Evolutionary conservation across 495 filamentous ascomycete species (phyloP).

Genomic region (Schizothecium vesticola): DNA sequence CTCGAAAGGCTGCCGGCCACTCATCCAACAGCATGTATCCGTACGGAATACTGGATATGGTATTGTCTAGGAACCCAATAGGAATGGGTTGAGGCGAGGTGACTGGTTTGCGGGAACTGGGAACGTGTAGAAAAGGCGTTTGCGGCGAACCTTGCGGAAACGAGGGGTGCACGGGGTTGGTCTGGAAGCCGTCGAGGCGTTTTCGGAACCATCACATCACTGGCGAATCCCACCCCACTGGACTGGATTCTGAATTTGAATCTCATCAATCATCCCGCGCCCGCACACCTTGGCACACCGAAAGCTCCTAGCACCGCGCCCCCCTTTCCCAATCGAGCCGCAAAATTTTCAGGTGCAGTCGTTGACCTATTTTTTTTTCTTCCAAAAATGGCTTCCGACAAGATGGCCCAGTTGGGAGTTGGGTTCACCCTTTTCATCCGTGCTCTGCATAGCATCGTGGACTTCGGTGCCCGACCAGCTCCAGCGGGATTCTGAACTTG

Average conservation of each 20-base stretch:
- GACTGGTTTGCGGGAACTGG: background rate
- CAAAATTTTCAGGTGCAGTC: background rate
- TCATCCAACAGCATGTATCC: background rate
- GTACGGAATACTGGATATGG: background rate
- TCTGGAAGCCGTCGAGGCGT: background rate
- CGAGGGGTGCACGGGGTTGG: background rate
- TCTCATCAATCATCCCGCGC: background rate
- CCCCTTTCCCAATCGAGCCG: background rate
- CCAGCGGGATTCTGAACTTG: background rate
- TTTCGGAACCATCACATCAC: background rate
- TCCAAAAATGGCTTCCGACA: background rate
- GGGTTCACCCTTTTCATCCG: background rate
- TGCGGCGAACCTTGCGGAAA: background rate
- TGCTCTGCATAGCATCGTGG: background rate
- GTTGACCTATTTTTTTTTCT: background rate
- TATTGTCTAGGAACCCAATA: background rate
- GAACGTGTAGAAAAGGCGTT: background rate
- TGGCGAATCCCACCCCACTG: background rate
- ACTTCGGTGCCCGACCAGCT: background rate
- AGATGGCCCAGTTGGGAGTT: background rate
- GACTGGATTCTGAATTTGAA: background rate
- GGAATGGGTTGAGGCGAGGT: background rate
- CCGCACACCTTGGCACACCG: background rate
- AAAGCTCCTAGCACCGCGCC: background rate
- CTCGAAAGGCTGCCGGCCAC: background rate